Base-by-base conservation (phyloP, 257 asterid genomes). In the Paraleonurus japonicus region DNA sequence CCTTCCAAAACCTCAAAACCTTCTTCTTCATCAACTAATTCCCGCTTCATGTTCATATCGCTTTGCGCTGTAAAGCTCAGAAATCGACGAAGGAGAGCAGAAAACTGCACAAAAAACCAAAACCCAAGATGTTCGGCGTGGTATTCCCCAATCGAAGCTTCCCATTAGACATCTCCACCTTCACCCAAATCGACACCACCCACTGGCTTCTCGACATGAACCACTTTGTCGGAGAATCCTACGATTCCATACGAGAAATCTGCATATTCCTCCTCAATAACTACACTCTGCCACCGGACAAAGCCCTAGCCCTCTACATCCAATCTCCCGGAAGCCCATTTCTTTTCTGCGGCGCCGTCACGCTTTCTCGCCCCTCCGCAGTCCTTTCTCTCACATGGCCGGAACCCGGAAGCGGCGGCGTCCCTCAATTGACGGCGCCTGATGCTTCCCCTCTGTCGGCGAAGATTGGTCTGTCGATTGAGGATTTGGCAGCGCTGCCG, bases 131-230 rank as follows among this genome's bases (percentile, higher is more conserved):
- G 99, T 94, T 94, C 75, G 99, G 99, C 13, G 96, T 91, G 5
- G 90, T 94, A 27, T 91, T 94, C 80, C 97, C 99, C 0, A 94
- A 89, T 47, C 96, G 96, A 39, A 94, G 97, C 69, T 94, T 91
- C 83, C 99, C 99, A 2, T 70, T 94, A 67, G 99, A 94, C 83
- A 88, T 89, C 71, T 87, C 99, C 75, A 85, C 96, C 77, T 94
- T 94, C 89, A 28, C 95, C 66, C 97, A 91, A 87, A 91, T 94
- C 80, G 99, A 91, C 83, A 60, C 92, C 65, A 84, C 90, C 73
- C 99, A 91, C 80, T 94, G 96, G 96, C 69, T 91, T 66, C 96
- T 94, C 76, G 99, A 94, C 80, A 91, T 94, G 99, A 89, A 91
- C 83, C 95, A 90, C 77, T 89, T 91, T 79, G 97, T 94, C 65